These are phyloP conservation scores for Verticillium nubilum DNA, from an alignment of 2,329 filamentous ascomycete genomes.

Conservation along the genomic window DNA sequence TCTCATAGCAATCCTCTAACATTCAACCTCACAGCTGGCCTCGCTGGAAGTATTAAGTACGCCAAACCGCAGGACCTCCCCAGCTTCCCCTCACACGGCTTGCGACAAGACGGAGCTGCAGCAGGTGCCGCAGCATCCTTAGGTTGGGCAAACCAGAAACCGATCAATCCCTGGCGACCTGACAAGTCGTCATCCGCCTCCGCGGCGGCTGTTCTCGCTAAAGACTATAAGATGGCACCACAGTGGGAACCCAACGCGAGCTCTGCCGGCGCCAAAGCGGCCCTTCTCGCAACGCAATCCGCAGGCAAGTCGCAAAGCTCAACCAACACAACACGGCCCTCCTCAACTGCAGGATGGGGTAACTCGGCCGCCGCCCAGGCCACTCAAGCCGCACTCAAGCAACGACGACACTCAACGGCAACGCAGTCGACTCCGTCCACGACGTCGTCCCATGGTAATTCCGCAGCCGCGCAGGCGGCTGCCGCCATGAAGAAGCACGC, in stretches of 20 bases:
- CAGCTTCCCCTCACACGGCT: conserved; percentile 64
- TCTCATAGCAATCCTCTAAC: neutral
- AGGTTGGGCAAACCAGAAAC: conserved; percentile 65
- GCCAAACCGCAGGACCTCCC: conserved; percentile 68
- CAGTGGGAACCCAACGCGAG: conserved; percentile 56
- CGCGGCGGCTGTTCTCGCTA: conserved; percentile 36
- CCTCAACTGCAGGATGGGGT: conserved; percentile 40
- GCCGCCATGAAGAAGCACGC: conserved; percentile 9
- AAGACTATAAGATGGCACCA: conserved; percentile 37
- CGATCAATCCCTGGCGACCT: conserved; percentile 62
- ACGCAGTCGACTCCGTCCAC: neutral
- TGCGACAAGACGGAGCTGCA: conserved; percentile 51
- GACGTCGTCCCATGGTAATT: neutral
- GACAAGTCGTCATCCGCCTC: conserved; percentile 48
- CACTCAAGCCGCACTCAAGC: neutral
- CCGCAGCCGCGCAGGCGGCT: conserved; percentile 12
- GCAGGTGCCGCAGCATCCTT: conserved; percentile 70
- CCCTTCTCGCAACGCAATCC: conserved; percentile 50
- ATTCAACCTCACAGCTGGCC: conserved; percentile 2
- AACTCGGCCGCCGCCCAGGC: conserved; percentile 36
- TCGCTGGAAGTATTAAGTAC: conserved; percentile 55
- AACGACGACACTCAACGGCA: neutral
- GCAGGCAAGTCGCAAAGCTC: conserved; percentile 27
- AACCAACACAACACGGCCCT: neutral
- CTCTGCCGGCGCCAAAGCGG: conserved; percentile 67